phyloP scores from a whole-genome alignment of 2,329 filamentous ascomycete species.

The Orbilia ellipsospora region DNA sequence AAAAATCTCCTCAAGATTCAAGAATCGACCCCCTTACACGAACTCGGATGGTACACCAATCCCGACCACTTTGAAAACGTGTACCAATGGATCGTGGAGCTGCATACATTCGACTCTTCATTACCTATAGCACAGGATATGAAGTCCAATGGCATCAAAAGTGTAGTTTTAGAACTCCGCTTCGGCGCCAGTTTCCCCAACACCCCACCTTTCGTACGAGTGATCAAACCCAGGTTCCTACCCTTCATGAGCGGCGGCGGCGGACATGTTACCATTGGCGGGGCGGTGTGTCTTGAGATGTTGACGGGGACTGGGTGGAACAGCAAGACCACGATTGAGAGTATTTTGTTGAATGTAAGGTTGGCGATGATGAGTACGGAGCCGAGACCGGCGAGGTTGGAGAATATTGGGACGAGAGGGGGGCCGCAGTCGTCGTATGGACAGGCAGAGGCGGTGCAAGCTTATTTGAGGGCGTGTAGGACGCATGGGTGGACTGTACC shows the following conservation, averaged over 20 bases:
- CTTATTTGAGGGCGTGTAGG: constrained; percentile 75
- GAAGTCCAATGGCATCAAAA: constrained; percentile 70
- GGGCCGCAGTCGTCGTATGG: constrained; percentile 67
- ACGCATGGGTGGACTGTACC: constrained; percentile 80
- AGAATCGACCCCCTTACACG: constrained; percentile 69
- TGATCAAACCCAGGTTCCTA: constrained; percentile 82
- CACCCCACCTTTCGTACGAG: constrained; percentile 83
- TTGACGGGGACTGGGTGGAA: constrained; percentile 87
- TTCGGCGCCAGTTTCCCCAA: constrained; percentile 81
- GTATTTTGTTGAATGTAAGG: constrained; percentile 81
- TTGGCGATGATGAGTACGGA: constrained; percentile 77
- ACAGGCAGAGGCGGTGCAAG: constrained; percentile 76
- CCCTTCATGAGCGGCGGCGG: constrained; percentile 78
- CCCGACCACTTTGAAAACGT: constrained; percentile 74
- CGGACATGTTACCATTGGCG: constrained; percentile 85
- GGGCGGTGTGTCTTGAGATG: constrained; percentile 77
- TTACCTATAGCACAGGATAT: constrained; percentile 81
- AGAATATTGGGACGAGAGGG: constrained; percentile 56
- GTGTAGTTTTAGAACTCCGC: constrained; percentile 82
- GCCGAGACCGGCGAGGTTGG: constrained; percentile 74
- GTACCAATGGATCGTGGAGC: constrained; percentile 91
- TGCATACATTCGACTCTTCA: constrained; percentile 79
- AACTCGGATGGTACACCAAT: constrained; percentile 87
- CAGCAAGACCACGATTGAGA: constrained; percentile 78
- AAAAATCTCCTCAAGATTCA: constrained; percentile 74